Conservation (phyloP, 352 stramenopile species). For the Phytophthora meadii region DNA sequence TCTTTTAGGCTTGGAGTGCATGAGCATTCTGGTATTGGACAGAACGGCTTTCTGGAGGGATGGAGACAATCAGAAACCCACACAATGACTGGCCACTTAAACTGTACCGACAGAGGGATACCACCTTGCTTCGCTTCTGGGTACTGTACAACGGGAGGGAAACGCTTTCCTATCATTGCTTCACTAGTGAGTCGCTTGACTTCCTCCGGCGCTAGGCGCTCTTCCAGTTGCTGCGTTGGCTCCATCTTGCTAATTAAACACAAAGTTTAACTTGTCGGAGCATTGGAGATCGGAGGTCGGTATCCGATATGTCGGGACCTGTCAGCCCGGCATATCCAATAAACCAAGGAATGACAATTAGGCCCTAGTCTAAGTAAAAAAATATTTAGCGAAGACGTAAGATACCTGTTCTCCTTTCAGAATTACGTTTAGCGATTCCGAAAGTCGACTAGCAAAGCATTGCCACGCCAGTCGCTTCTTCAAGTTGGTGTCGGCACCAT, state of each 20-base stretch:
- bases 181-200: neutral
- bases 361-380: too few species aligned
- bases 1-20: conserved; percentile 11
- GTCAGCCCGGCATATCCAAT: neutral
- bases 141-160: neutral
- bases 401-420: too few species aligned
- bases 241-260: neutral
- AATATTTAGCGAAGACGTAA: too few species aligned
- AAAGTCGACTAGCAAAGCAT: too few species aligned
- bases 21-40: neutral
- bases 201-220: neutral
- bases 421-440: too few species aligned
- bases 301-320: neutral
- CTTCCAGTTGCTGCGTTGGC: neutral
- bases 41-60: neutral
- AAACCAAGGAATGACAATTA: neutral
- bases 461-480: too few species aligned
- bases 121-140: neutral
- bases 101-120: neutral
- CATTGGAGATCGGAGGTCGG: neutral
- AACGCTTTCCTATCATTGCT: neutral
- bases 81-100: neutral
- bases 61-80: neutral
- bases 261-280: neutral
- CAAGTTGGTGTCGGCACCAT: too few species aligned